Evolutionary conservation across 2,329 filamentous ascomycete genomes (phyloP), one percentile per base, ranked within the genome.

Genomic region (Penicillium palitans): DNA sequence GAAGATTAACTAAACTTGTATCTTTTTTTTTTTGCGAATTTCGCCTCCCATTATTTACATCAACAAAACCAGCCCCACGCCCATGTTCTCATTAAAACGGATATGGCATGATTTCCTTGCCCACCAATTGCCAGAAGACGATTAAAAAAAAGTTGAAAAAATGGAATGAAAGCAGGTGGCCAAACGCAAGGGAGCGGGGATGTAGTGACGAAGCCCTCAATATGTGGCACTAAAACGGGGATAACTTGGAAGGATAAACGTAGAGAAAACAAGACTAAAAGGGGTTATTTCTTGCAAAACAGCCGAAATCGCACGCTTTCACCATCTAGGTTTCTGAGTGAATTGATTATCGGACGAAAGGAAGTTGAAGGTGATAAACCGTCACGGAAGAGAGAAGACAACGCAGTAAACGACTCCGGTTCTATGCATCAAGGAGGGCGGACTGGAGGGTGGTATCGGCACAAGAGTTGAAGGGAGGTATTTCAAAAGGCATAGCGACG

Each of bases 351-450:
- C 49, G 57, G 61, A 66, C 44, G 56, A 61, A 63, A 44, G 49
- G 60, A 60, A 61, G 61, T 57, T 58, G 59, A 60, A 58, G 63
- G 62, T 49, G 52, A 59, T 50, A 48, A 54, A 57, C 58, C 47
- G 50, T 52, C 59, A 57, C 59, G 62, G 60, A 56, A 54, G 49
- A 68, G 63, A 64, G 60, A 68, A 64, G 64, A 68, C 63, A 63
- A 68, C 59, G 64, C 65, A 70, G 59, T 66, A 68, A 67, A 72
- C 66, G 70, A 74, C 73, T 74, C 73, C 73, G 67, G 65, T 67
- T 73, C 66, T 67, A 74, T 74, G 72, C 73, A 72, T 70, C 66
- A 69, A 66, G 25, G 39, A 57, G 48, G 63, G 67, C 58, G 59
- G 58, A 59, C 58, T 60, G 53, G 57, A 66, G 62, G 59, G 58